Evolutionary conservation across 2,329 filamentous ascomycete genomes (phyloP).

Genomic region (Aspergillus luchuensis): DNA sequence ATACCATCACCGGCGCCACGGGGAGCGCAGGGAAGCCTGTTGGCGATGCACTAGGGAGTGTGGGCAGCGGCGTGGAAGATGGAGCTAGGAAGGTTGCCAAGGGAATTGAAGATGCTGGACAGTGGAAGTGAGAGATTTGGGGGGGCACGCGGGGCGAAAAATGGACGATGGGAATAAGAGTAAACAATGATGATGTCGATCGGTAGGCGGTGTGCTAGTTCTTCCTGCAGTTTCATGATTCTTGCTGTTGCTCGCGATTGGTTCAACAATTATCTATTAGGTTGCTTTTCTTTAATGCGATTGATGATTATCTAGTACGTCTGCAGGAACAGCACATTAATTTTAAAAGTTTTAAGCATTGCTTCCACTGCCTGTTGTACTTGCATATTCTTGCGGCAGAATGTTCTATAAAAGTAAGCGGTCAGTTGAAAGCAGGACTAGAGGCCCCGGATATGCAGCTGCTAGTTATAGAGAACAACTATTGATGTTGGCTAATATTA

Average conservation of each 20-base stretch:
- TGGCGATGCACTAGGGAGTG: conserved; percentile 57
- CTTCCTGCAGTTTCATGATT: background rate
- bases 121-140: conserved; percentile 46
- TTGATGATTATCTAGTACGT: too few relatives aligned
- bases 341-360: too few relatives aligned
- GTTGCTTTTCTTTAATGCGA: too few relatives aligned
- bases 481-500: too few relatives aligned
- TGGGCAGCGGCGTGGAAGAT: conserved; percentile 57
- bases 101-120: conserved; percentile 60
- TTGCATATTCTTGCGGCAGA: too few relatives aligned
- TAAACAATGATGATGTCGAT: background rate
- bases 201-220: background rate
- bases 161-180: background rate
- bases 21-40: conserved; percentile 58
- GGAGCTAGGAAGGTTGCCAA: conserved; percentile 54
- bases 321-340: too few relatives aligned
- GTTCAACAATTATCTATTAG: background rate
- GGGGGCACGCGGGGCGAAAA: too few relatives aligned
- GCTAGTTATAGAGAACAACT: too few relatives aligned
- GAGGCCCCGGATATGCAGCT: too few relatives aligned
- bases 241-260: background rate
- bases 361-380: too few relatives aligned
- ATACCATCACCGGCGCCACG: conserved; percentile 57
- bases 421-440: too few relatives aligned
- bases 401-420: too few relatives aligned